phyloP scores from a whole-genome alignment of 2,329 filamentous ascomycete genomes.

The Tolypocladium album region DNA sequence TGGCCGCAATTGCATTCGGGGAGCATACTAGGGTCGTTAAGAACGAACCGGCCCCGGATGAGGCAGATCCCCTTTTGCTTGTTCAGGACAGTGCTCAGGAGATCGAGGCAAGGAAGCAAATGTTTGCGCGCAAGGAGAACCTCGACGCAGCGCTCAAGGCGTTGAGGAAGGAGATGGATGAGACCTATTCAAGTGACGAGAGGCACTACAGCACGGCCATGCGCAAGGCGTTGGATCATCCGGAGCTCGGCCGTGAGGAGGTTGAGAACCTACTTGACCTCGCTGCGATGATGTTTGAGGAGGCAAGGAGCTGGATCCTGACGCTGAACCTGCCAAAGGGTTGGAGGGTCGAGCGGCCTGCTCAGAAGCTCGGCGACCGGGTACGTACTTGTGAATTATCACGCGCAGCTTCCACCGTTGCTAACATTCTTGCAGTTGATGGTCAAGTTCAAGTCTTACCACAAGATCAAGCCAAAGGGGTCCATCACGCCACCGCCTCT shows the following conservation, averaged over 20 bases:
- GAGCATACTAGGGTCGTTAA: constrained; percentile 39
- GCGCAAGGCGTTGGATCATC: constrained; percentile 30
- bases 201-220: constrained; percentile 29
- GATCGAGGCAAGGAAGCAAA: constrained; percentile 49
- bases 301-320: constrained; percentile 29
- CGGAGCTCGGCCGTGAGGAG: constrained; percentile 26
- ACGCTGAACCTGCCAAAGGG: constrained; percentile 29
- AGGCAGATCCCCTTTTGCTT: constrained; percentile 26
- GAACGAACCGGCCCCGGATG: constrained; percentile 24
- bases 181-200: constrained; percentile 26
- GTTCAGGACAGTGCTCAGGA: constrained; percentile 32
- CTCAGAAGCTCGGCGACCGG: constrained; percentile 22
- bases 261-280: constrained; percentile 30
- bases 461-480: constrained; percentile 22
- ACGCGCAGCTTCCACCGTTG: neutral
- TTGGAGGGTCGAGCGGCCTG: constrained; percentile 27
- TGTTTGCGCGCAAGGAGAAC: constrained; percentile 56
- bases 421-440: constrained; percentile 20
- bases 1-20: constrained; percentile 54
- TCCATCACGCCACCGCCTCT: constrained; percentile 12
- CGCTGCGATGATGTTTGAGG: constrained; percentile 36
- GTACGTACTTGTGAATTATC: constrained; percentile 13
- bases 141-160: constrained; percentile 41
- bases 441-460: constrained; percentile 27
- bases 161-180: constrained; percentile 31